Conservation (phyloP, 2,329 filamentous ascomycete genomes). For the Mycocentrospora acerina region DNA sequence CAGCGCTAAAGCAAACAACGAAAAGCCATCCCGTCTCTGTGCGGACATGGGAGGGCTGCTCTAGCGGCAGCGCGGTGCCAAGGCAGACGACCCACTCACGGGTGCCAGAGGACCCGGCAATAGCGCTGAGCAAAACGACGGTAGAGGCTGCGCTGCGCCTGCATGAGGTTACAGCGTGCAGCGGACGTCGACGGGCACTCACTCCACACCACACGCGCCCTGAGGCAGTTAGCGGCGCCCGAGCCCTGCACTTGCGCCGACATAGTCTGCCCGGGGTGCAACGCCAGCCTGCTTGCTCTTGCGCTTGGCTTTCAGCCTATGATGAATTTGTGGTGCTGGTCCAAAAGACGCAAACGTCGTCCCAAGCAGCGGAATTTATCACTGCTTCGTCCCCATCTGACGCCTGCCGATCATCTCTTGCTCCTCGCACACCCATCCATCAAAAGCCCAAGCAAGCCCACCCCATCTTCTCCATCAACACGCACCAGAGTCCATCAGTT, state of each 20-base stretch:
- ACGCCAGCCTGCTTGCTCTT: slow-evolving; percentile 34
- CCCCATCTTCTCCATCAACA: slow-evolving; percentile 24
- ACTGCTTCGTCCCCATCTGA: slow-evolving; percentile 32
- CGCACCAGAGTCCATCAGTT: slow-evolving; percentile 31
- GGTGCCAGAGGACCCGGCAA: slow-evolving; percentile 19
- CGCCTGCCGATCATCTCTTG: slow-evolving; percentile 38
- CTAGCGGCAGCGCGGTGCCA: slow-evolving; percentile 8
- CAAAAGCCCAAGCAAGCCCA: slow-evolving; percentile 33
- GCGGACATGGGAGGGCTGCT: slow-evolving; percentile 1
- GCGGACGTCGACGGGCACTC: too few relatives aligned
- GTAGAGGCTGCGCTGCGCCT: slow-evolving; percentile 13
- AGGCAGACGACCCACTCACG: slow-evolving; percentile 15
- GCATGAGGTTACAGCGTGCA: slow-evolving; percentile 6
- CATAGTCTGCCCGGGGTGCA: slow-evolving; percentile 31
- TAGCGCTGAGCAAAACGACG: slow-evolving; percentile 11
- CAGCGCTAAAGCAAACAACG: slow-evolving; percentile 29
- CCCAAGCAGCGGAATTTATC: slow-evolving; percentile 37
- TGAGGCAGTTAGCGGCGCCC: slow-evolving; percentile 1
- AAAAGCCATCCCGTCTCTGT: slow-evolving; percentile 28
- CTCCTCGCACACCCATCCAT: slow-evolving; percentile 26
- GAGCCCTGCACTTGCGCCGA: slow-evolving; percentile 25
- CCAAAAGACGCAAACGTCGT: slow-evolving; percentile 33
- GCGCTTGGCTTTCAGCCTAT: slow-evolving; percentile 41
- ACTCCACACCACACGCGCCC: too few relatives aligned
- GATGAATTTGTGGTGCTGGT: slow-evolving; percentile 37